A percentile compares a stretch with the other conserved stretches of the same genome.
Conservation (phyloP, 2,329 filamentous ascomycete genomes). For the Beauveria bassiana region DNA sequence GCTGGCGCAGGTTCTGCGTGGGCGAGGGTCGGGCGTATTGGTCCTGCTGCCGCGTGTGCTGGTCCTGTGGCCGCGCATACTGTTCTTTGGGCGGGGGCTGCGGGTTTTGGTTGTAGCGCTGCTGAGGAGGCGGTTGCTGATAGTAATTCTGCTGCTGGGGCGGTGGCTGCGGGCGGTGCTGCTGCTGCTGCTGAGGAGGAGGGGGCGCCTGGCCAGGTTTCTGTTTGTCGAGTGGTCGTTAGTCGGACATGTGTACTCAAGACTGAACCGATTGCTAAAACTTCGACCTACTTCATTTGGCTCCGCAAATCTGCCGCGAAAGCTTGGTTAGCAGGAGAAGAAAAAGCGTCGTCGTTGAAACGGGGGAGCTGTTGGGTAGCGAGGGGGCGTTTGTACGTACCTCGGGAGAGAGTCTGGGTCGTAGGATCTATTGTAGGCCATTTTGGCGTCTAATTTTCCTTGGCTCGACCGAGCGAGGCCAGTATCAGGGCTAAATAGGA, state of each 20-base stretch:
- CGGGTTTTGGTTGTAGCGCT: conserved; percentile 43
- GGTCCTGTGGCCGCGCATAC: conserved; percentile 22
- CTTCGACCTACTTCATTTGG: conserved; percentile 54
- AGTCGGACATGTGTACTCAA: neutral
- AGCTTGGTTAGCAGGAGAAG: conserved; percentile 8
- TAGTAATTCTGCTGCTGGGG: conserved; percentile 18
- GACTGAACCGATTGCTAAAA: neutral
- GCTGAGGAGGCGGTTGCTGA: conserved; percentile 14
- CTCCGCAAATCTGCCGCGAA: conserved; percentile 56
- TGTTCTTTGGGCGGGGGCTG: conserved; percentile 31
- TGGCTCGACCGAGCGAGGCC: neutral
- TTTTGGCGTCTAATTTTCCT: conserved; percentile 31
- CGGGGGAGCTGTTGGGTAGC: neutral
- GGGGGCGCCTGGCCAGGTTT: conserved; percentile 27
- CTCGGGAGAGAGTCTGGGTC: conserved; percentile 93
- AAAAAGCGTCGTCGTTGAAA: neutral
- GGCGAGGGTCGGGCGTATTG: conserved; percentile 11
- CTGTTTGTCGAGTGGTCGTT: conserved; percentile 15
- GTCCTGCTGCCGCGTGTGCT: conserved; percentile 15
- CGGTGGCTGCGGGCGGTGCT: conserved; percentile 14
- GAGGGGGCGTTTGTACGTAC: conserved; percentile 41
- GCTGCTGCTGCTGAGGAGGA: conserved; percentile 9
- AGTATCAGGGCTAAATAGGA: neutral
- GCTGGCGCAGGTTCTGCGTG: conserved; percentile 14
- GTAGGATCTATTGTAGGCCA: conserved; percentile 92